phyloP scores from a whole-genome alignment of 2,329 filamentous ascomycete genomes.

The Pseudogymnoascus sp. region DNA sequence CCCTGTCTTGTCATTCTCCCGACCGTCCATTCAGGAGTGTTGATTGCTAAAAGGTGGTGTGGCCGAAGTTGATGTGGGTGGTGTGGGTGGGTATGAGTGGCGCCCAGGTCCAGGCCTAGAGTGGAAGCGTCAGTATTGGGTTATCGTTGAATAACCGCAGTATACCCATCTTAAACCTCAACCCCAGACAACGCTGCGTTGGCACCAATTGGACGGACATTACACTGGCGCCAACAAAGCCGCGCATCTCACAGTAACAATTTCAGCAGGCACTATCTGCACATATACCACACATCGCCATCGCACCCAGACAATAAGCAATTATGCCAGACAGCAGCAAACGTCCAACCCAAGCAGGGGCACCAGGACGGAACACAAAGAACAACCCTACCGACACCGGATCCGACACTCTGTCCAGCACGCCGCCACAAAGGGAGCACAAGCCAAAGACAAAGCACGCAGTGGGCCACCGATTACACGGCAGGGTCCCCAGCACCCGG shows the following conservation, averaged over 20 bases:
- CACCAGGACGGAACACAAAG: conserved; percentile 6
- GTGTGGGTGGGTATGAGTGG: not conserved
- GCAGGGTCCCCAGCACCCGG: conserved; percentile 26
- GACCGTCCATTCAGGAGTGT: not conserved
- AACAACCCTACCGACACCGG: conserved; percentile 4
- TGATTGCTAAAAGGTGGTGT: not conserved
- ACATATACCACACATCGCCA: conserved; percentile 1
- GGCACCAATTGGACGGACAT: conserved; percentile 5
- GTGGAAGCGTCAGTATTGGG: not conserved
- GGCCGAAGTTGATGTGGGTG: not conserved
- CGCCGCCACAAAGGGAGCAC: conserved; percentile 22
- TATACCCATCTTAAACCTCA: conserved; percentile 4
- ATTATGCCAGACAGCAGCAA: conserved; percentile 1
- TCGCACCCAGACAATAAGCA: not conserved
- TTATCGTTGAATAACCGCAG: not conserved
- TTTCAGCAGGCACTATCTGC: conserved; percentile 8
- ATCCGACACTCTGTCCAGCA: conserved; percentile 22
- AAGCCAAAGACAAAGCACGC: conserved; percentile 26
- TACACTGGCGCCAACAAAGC: not conserved
- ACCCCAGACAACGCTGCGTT: conserved; percentile 7
- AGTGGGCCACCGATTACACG: conserved; percentile 23
- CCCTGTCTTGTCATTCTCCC: conserved; percentile 2
- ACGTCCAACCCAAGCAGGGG: conserved; percentile 6
- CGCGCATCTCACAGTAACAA: not conserved
- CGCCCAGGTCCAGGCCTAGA: conserved; percentile 7